Evolutionary conservation across 1,139 yeast species (phyloP), one percentile per base, ranked within the genome.

Genomic region (Debaryomyces coudertii): DNA sequence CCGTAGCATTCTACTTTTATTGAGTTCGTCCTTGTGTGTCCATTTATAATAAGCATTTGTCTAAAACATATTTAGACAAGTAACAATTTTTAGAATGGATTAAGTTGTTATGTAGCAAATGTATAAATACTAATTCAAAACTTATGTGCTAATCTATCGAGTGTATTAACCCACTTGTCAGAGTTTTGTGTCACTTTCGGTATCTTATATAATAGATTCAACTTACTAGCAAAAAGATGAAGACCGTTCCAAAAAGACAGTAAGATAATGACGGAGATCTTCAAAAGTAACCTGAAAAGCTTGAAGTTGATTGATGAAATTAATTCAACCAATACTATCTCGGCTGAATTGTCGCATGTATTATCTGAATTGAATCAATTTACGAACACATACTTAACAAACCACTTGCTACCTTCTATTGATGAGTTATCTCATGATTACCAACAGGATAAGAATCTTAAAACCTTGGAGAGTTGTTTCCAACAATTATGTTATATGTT

Each of bases 401-500:
- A 43, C 18, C n/a, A 14, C n/a, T 30, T 44, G 33, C 38, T 44
- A 9, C 47, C 44, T 8, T 16, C 36, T 7, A 36, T 44, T 6
- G 47, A 44, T 14, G 35, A 28, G 22, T 27, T 40, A n/a, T 7
- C 40, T 12, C 14, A 40, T 7, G 9, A 20, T 20, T 28, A 36
- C 25, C 43, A 53, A 31, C 63, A 61, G 18, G 62, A 58, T 46
- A 56, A 36, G 6, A 49, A 52, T 18, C 55, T 59, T 42, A 38
- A 47, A n/a, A 33, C 28, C 2, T 51, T 66, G 20, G 66, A 63
- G 47, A 51, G 54, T 7, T 45, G 56, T 4, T 66, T 66, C 48
- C 61, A 63, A 38, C 58, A 63, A 20, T 46, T 65, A 38, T 63
- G 61, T 45, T 56, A 58, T 46, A 47, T 61, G 14, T 47, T 65